Evolutionary conservation across 495 filamentous ascomycete genomes (phyloP), one percentile per base, ranked within the genome.

Genomic region (Trichoderma parareesei): DNA sequence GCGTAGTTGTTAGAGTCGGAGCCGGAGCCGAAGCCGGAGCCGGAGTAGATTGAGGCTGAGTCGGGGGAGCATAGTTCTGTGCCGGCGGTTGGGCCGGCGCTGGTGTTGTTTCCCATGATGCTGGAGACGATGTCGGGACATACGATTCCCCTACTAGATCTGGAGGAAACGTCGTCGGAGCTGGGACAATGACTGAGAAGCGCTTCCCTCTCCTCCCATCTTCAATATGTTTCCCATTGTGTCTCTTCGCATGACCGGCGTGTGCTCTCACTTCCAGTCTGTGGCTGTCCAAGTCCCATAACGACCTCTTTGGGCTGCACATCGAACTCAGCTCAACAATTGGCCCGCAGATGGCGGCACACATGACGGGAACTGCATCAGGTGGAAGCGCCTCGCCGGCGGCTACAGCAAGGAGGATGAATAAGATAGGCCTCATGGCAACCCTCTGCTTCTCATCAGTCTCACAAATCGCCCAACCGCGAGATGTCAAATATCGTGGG

Each of bases 241-340:
- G 46, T 2, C n/a, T 7, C n/a, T 49, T 18, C 16, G 46, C 46
- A 4, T 18, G 46, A 2, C 18, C 20, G 5, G 5, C 16, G 18
- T 49, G n/a, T 9, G 18, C 16, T 8, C 16, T 18, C 7, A 18
- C 4, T 6, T 18, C n/a, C 9, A 9, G 9, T 18, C 4, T 5
- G 20, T 27, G 5, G 18, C n/a, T 20, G 18, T 49, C 46, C 7
- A 49, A 18, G 9, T 18, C 18, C 5, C 46, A 16, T 8, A 49
- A 49, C 18, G 46, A 49, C 9, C 46, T 49, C 18, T 49, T 49
- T 49, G 46, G 46, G 8, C 46, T 49, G n/a, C 46, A 49, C 46
- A 49, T 49, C 46, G 46, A 49, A 49, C 46, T 49, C 46, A 49
- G 46, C 46, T 49, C 46, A 18, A 49, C 46, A 8, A 49, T 49